Evolutionary conservation across 331 rosid species (phyloP), one percentile per base, ranked within the genome.

Genomic region (Ulmus americana): DNA sequence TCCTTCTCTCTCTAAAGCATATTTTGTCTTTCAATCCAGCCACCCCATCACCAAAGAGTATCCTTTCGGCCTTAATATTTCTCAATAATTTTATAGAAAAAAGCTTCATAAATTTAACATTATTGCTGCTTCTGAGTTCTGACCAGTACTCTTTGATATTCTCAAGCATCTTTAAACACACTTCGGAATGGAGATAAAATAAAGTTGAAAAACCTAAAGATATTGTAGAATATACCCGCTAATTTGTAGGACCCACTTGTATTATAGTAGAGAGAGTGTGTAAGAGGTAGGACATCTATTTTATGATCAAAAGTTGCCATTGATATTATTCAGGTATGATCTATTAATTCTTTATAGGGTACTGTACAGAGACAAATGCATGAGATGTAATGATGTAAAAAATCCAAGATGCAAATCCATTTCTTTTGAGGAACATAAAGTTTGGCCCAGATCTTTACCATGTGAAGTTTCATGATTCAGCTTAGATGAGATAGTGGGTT

Each of bases 401-500:
- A 79, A 55, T 78, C 80, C 80, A 84, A 73, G 62, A 57, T 73
- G 57, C 71, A 81, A 70, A 73, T 53, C 61, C 76, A 43, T 66
- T 44, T 68, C 67, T 63, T 67, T 44, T 65, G 38, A 51, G 68
- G 56, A 15, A 47, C 16, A 39, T 69, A 77, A 77, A 72, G 77
- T 59, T 75, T 40, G n/a, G 39, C 58, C 70, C 54, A 10, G 78
- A 51, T 74, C 75, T 45, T 61, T 68, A 61, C 76, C 90, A 85
- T 79, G 90, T 81, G 90, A 74, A 50, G 71, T 53, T 84, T 82
- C 81, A 81, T 84, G 79, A 84, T 84, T 81, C 64, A 72, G 67
- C 70, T 61, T 20, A 68, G 71, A 68, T 45, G 52, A 2, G 72
- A 57, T 65, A 59, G 61, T 53, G 75, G 64, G 40, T 12, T 22